A percentile compares a stretch with the other conserved stretches of the same genome.
phyloP scores from a whole-genome alignment of 768 basidiomycete genomes.

The Lenzites betulinus region DNA sequence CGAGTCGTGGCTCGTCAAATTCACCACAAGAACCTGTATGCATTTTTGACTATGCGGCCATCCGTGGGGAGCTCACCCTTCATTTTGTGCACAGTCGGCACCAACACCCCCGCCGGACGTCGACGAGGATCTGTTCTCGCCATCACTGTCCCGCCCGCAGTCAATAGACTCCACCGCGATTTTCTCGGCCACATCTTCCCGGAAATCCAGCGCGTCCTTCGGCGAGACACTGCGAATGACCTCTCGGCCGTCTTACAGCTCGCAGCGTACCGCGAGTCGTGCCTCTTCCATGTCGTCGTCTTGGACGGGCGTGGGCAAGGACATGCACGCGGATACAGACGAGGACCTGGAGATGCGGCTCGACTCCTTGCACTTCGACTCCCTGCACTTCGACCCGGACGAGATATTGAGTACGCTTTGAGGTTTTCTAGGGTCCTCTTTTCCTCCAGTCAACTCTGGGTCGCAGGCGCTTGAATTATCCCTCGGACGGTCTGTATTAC shows the following conservation, averaged over 20 bases:
- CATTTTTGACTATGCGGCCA: background rate
- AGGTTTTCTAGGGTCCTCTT: background rate
- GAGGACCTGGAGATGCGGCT: slow-evolving; percentile 64
- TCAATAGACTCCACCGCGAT: slow-evolving; percentile 10
- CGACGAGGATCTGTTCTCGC: slow-evolving; percentile 16
- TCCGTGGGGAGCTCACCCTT: no score
- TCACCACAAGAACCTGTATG: slow-evolving; percentile 10
- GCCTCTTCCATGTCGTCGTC: background rate
- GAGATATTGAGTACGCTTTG: slow-evolving; percentile 38
- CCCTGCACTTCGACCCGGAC: slow-evolving; percentile 66
- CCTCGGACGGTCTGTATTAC: no score
- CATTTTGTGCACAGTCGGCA: background rate
- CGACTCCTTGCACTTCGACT: slow-evolving; percentile 74
- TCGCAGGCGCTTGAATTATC: background rate
- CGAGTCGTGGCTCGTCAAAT: slow-evolving; percentile 14
- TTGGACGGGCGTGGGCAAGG: no score
- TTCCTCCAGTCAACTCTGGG: background rate
- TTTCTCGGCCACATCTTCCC: slow-evolving; percentile 16
- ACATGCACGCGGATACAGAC: slow-evolving; percentile 32
- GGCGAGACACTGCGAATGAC: slow-evolving; percentile 1
- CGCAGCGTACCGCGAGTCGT: background rate
- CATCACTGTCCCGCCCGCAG: slow-evolving; percentile 7
- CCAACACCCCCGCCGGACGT: background rate
- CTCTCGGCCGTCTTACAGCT: slow-evolving; percentile 9
- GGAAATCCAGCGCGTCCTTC: slow-evolving; percentile 8